Base-by-base conservation (phyloP, 495 filamentous ascomycete genomes). In the Tetracladium setigerum region DNA sequence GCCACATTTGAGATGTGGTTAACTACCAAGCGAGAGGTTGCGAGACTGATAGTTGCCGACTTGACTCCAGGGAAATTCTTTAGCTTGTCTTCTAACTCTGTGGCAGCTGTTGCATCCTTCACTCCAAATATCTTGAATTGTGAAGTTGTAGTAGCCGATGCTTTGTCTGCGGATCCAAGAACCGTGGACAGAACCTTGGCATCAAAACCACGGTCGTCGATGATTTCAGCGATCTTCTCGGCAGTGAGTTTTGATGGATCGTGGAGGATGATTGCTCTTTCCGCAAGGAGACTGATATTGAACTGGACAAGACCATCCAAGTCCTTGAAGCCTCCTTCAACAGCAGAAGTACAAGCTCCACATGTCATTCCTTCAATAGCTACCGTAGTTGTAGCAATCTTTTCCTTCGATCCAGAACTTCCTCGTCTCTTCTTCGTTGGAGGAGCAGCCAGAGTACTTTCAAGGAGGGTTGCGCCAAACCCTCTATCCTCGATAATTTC, bases 351-450 rank as follows among this genome's bases (percentile, higher is more conserved):
- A 59, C 91, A 98, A 30, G 91, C 89, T 36, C 90, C 90, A 59
- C 91, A 96, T 6, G 92, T 97, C 92, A 98, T 98, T 19, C 92
- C 92, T 54, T 89, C 86, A n/a, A 97, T 82, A 14, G 87, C 82
- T 36, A 97, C 67, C 0, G 87, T 98, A 9, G 89, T 96, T 4
- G 76, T 81, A 8, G 81, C 81, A 14, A 78, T 48, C 13, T 53
- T 49, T 7, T 41, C 44, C 44, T 41, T 45, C 17, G 16, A 39
- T 10, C 22, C 40, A n/a, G 39, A 31, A 24, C 49, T 55, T 15
- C 42, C 45, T 30, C 44, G 33, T 18, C 54, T 60, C 3, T 46
- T 24, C 31, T 50, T 76, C 41, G 47, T 51, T 13, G 50, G 56
- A 7, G 68, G 51, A 33, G 59, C 58, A 24, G 67, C 61, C 38